Base-by-base conservation (phyloP, 2,329 filamentous ascomycete species). In the Penicillium capsulatum region DNA sequence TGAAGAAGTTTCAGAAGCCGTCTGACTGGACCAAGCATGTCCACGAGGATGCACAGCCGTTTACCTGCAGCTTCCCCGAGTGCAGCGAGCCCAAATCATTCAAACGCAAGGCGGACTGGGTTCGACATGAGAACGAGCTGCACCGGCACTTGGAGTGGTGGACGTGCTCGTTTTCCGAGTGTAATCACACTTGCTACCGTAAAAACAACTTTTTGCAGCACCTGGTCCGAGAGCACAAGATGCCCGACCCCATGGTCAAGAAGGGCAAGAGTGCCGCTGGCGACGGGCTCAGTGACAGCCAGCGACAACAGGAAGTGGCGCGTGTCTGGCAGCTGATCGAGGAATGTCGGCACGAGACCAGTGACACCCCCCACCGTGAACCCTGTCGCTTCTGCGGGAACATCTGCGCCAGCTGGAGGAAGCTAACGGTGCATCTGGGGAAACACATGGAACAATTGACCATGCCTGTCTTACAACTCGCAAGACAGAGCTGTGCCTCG, bases 11-110 rank as follows among this genome's bases (percentile, higher is more conserved):
- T 54, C 79, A 83, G 54, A 95, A 95, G 63, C 90, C 89, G 11
- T 95, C 89, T 0, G 90, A 96, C 64, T 96, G 90, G 90, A 94
- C 89, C 1, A 95, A 96, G 62, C 90, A 96, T 58, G 86, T 96
- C 1, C 87, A 94, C 54, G 90, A 95, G 65, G 90, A 96, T 60
- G 80, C 95, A 1, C 86, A 92, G 59, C 90, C 90, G 0, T 95
- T 95, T 53, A 94, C 87, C 3, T 96, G 90, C 65, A 95, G 89
- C 0, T 95, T 91, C 70, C 80, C 84, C 2, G 75, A 80, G 35
- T 95, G 90, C 59, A 77, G 78, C 7, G 88, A 94, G 33, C 81
- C 86, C 13, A 94, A 94, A 65, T 89, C 87, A 24, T 96, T 95
- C 72, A 95, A 95, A 67, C 80, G 89, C 33, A 96, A 95, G 66